Percentiles rank a stretch among this genome's conserved stretches.
Evolutionary conservation across 129 eudicot genomes (phyloP).

Genomic region (Glebionis coronaria): DNA sequence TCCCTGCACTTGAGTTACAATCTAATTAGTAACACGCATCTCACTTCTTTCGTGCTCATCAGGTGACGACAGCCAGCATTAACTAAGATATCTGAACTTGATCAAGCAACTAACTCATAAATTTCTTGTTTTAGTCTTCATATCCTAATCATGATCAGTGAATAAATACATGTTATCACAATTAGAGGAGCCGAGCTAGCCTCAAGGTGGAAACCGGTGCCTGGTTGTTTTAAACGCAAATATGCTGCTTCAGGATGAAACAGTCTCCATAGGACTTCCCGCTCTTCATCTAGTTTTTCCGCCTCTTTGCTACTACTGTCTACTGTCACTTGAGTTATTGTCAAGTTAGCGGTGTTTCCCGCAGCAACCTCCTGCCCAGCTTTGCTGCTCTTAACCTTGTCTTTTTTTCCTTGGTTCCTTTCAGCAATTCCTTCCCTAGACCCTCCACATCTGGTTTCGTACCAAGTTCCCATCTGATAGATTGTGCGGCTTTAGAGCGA

Average conservation of each 20-base stretch:
- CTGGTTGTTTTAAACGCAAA: constrained; percentile 87
- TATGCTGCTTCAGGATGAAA: constrained; percentile 76
- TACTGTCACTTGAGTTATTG: constrained; percentile 36
- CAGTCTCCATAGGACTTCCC: constrained; percentile 61
- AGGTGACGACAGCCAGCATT: constrained; percentile 62
- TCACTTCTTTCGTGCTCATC: constrained; percentile 33
- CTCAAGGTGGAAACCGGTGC: constrained; percentile 92
- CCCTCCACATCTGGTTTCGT: constrained; percentile 97
- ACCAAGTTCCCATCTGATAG: constrained; percentile 98
- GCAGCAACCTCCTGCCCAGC: constrained; percentile 37
- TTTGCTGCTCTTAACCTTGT: constrained; percentile 55
- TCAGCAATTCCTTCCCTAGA: constrained; percentile 97
- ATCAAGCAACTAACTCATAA: neutral
- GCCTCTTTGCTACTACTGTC: constrained; percentile 44
- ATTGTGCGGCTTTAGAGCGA: constrained; percentile 35
- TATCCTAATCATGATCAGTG: no score
- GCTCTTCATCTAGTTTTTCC: constrained; percentile 57
- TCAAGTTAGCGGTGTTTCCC: neutral
- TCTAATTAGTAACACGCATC: no score
- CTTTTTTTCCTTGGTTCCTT: constrained; percentile 63
- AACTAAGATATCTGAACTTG: neutral
- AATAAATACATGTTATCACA: no score
- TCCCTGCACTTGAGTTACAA: no score
- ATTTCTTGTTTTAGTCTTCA: neutral
- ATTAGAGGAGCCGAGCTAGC: neutral